These are phyloP conservation scores for Arthrinium phaeospermum DNA, from an alignment of 2,329 filamentous ascomycete species.

Conservation along the genomic window DNA sequence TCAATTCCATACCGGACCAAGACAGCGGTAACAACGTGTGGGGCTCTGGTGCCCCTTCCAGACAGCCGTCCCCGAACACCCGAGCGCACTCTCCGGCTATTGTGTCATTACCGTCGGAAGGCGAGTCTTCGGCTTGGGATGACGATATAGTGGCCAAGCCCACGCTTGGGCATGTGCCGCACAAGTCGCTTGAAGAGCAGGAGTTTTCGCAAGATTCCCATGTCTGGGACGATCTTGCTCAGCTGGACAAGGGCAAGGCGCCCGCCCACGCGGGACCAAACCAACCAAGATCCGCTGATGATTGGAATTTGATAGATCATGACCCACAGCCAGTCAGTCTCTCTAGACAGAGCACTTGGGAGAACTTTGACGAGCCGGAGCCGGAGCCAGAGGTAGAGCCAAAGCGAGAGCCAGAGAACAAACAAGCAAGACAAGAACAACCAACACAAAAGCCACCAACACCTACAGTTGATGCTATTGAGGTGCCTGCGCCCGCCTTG, in stretches of 20 bases:
- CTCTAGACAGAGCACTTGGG: conserved; percentile 45
- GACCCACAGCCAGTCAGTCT: conserved; percentile 38
- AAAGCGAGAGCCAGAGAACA: conserved; percentile 33
- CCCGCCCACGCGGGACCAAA: conserved; percentile 29
- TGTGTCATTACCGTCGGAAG: conserved; percentile 45
- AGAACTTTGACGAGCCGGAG: conserved; percentile 43
- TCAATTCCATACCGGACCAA: conserved; percentile 36
- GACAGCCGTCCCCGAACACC: conserved; percentile 38
- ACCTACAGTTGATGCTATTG: background rate
- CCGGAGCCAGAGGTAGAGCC: conserved; percentile 21
- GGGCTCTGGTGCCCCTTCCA: conserved; percentile 40
- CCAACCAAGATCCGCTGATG: conserved; percentile 41
- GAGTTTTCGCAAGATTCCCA: conserved; percentile 50
- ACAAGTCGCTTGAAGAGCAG: conserved; percentile 33
- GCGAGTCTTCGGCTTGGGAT: conserved; percentile 47
- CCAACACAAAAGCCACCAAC: conserved; percentile 17
- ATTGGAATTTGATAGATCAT: conserved; percentile 59
- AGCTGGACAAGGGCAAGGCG: conserved; percentile 49
- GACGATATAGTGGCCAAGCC: conserved; percentile 41
- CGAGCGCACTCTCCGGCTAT: conserved; percentile 40
- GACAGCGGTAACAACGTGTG: conserved; percentile 43
- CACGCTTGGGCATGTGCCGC: conserved; percentile 30
- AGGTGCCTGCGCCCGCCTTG: conserved; percentile 41
- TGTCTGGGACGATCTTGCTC: conserved; percentile 56
- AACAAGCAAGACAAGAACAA: conserved; percentile 24